phyloP scores from a whole-genome alignment of 129 eudicot species.

The Glebionis coronaria region DNA sequence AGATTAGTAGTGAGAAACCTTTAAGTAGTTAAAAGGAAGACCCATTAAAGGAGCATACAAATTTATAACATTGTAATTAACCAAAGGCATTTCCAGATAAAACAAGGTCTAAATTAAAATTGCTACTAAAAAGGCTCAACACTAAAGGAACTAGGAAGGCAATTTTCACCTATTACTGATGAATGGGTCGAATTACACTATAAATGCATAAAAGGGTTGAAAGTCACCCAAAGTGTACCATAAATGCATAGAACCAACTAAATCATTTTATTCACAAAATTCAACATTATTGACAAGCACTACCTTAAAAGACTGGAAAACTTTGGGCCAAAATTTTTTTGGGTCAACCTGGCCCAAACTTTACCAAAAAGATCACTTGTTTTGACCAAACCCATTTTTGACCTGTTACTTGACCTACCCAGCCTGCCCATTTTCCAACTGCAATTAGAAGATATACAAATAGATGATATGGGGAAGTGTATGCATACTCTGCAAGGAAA shows the following conservation, averaged over 20 bases:
- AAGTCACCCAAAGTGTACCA: neutral
- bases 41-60: neutral
- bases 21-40: neutral
- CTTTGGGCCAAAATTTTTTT: neutral
- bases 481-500: slow-evolving; percentile 55
- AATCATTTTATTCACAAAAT: neutral
- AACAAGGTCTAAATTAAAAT: too few species aligned
- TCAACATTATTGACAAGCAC: neutral
- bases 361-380: too few species aligned
- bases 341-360: neutral
- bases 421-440: too few species aligned
- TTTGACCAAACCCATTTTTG: neutral
- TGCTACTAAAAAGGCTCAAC: too few species aligned
- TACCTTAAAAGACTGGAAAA: neutral
- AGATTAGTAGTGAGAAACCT: neutral
- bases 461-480: neutral
- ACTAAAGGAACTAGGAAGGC: neutral
- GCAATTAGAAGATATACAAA: too few species aligned
- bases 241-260: neutral
- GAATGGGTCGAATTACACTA: neutral
- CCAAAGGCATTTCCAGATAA: too few species aligned
- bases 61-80: neutral
- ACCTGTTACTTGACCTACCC: too few species aligned
- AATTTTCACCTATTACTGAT: slow-evolving; percentile 12
- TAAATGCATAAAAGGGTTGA: neutral